Base-by-base conservation (phyloP, 257 asterid genomes). In the Solanum neorickii region DNA sequence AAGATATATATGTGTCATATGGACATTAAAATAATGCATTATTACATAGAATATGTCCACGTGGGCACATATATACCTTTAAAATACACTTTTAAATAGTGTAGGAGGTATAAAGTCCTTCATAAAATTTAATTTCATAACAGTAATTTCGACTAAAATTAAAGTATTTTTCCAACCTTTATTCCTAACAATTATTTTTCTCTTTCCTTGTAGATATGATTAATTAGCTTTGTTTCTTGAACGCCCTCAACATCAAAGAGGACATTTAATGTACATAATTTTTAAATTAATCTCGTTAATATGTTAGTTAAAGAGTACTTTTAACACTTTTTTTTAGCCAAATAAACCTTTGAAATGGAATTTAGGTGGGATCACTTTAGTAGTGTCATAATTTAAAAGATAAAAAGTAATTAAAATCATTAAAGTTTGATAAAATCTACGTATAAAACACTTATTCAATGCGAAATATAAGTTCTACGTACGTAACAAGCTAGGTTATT, bases 31-130 rank as follows among this genome's bases (percentile, higher is more conserved):
- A 44, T 3, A 44, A 1, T 44, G 5, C 5, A 44, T 44, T 2
- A 44, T 44, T 44, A 12, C 13, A 44, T 44, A 44, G 15, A 44
- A 44, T 44, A 2, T 44, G 5, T 44, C 15, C 49, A 44, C 49
- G 15, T 44, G 2, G 13, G 0, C 49, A 44, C 2, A 44, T 44
- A 44, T 44, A 3, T 44, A 44, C 5, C 5, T 44, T 44, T 44
- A 44, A 44, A 44, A 44, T 44, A 44, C 5, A 44, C 0, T 12
- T 3, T 44, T 44, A 12, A 44, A 44, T 44, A 44, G 15, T 3
- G 0, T 0, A 44, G 0, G 0, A 37, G 15, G 5, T 44, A 12
- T 12, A 44, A 44, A 0, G 0, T 44, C 49, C 1, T 44, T 0
- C 2, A 12, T 44, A 12, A 44, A 44, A 14, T 11, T 44, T 44